Evolutionary conservation across 116 monocot species (phyloP).

Genomic region (Trichopus zeylanicus): DNA sequence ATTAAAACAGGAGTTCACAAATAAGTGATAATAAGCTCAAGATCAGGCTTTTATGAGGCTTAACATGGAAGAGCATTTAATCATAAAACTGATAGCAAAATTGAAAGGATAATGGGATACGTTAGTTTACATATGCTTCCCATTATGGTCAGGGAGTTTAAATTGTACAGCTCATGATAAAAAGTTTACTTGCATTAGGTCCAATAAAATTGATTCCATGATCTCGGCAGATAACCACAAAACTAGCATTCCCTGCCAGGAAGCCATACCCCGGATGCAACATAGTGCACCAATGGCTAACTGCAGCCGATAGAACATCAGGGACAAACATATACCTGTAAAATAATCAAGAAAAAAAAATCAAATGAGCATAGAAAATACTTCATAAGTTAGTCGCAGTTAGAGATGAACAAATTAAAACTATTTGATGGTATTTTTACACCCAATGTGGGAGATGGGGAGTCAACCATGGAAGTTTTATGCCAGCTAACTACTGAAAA

Average conservation of each 20-base stretch:
- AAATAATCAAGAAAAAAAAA: background rate
- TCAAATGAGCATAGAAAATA: background rate
- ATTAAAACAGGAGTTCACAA: too few species aligned
- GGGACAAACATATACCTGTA: constrained; percentile 71
- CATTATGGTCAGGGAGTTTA: background rate
- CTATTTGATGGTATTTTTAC: too few species aligned
- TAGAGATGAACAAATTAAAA: too few species aligned
- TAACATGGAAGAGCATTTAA: too few species aligned
- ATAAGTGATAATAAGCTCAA: too few species aligned
- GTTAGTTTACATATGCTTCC: too few species aligned
- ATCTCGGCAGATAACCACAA: constrained; percentile 88
- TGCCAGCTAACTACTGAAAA: background rate
- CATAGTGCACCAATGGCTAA: constrained; percentile 87
- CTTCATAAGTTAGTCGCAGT: too few species aligned
- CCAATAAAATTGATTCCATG: constrained; percentile 99
- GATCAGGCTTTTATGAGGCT: too few species aligned
- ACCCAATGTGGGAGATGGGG: too few species aligned
- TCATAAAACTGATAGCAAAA: too few species aligned
- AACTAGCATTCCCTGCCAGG: constrained; percentile 87
- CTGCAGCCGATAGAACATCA: constrained; percentile 89
- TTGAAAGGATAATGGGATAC: too few species aligned
- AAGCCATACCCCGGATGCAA: constrained; percentile 98
- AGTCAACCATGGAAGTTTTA: too few species aligned
- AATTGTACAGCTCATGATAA: background rate
- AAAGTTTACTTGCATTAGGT: constrained; percentile 74